Percentiles rank a stretch among this genome's conserved stretches.
Conservation (phyloP, 2,329 filamentous ascomycete species). For the Hypocrella siamensis region DNA sequence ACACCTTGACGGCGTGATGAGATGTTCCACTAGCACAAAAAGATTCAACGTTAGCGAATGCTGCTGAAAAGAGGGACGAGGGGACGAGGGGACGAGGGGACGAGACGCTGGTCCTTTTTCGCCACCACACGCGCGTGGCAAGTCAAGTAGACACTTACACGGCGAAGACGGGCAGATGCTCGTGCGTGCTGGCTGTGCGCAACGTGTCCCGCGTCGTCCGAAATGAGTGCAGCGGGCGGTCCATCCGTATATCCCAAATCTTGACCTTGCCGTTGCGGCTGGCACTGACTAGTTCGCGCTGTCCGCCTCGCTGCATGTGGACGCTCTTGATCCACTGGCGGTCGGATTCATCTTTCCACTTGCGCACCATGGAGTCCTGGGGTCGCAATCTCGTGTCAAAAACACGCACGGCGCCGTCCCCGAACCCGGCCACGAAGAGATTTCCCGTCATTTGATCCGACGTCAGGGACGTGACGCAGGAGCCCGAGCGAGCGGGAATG, state of each 20-base stretch:
- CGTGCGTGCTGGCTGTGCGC: slow-evolving; percentile 79
- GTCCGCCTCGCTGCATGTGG: slow-evolving; percentile 89
- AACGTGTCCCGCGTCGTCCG: slow-evolving; percentile 63
- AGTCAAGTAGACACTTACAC: too few relatives aligned
- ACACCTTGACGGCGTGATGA: slow-evolving; percentile 76
- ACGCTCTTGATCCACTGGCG: slow-evolving; percentile 91
- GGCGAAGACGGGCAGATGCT: slow-evolving; percentile 91
- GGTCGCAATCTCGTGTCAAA: slow-evolving; percentile 80
- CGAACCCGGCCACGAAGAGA: slow-evolving; percentile 90
- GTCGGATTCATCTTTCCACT: slow-evolving; percentile 80
- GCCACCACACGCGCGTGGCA: too few relatives aligned
- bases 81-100: not conserved
- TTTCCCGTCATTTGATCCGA: slow-evolving; percentile 97
- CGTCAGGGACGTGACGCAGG: slow-evolving; percentile 88
- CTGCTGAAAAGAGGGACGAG: not conserved
- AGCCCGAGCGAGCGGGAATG: slow-evolving; percentile 85
- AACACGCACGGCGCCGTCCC: slow-evolving; percentile 83
- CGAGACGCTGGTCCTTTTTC: not conserved
- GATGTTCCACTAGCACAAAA: slow-evolving; percentile 56
- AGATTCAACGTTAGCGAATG: slow-evolving; percentile 5
- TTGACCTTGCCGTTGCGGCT: slow-evolving; percentile 88
- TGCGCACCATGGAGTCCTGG: slow-evolving; percentile 83
- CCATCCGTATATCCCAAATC: slow-evolving; percentile 90
- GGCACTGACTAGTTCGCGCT: slow-evolving; percentile 79
- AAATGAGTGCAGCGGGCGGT: slow-evolving; percentile 58